phyloP scores from a whole-genome alignment of 495 filamentous ascomycete species.

The Daldinia loculata region DNA sequence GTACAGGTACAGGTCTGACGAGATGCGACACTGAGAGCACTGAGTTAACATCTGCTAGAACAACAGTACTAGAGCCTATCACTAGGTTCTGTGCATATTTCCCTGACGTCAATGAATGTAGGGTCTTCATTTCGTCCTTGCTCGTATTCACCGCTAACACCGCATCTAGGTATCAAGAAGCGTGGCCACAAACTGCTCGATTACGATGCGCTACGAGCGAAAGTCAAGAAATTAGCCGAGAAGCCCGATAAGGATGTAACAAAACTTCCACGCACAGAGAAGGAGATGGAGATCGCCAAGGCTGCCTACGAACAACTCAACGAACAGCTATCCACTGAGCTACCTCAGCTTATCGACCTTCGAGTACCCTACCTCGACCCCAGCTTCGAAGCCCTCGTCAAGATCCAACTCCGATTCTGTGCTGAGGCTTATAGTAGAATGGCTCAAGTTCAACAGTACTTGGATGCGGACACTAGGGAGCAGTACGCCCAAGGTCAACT shows the following conservation, averaged over 20 bases:
- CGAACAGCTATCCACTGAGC: conserved; percentile 89
- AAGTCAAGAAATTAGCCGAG: conserved; percentile 95
- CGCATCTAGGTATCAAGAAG: conserved; percentile 83
- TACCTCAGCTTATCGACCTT: conserved; percentile 97
- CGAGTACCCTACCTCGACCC: conserved; percentile 97
- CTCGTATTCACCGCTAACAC: conserved; percentile 16
- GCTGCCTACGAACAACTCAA: conserved; percentile 94
- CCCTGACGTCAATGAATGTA: conserved; percentile 98
- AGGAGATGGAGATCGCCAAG: conserved; percentile 92
- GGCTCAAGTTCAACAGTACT: conserved; percentile 99
- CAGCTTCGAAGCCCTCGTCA: conserved; percentile 95
- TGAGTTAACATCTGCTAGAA: conserved; percentile 55
- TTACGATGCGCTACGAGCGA: conserved; percentile 93
- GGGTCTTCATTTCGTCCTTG: conserved; percentile 29
- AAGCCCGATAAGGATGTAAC: conserved; percentile 98
- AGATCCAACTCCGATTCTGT: conserved; percentile 97
- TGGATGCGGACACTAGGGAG: conserved; percentile 94
- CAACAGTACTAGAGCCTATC: conserved; percentile 95
- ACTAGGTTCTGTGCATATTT: conserved; percentile 97
- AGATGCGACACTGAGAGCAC: conserved; percentile 3
- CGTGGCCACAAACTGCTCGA: conserved; percentile 97
- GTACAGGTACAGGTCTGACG: conserved; percentile 68
- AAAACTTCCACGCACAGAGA: conserved; percentile 92
- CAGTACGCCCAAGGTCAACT: conserved; percentile 95
- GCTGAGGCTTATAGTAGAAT: conserved; percentile 96